phyloP scores from a whole-genome alignment of 129 eudicot genomes.

The Glebionis coronaria region DNA sequence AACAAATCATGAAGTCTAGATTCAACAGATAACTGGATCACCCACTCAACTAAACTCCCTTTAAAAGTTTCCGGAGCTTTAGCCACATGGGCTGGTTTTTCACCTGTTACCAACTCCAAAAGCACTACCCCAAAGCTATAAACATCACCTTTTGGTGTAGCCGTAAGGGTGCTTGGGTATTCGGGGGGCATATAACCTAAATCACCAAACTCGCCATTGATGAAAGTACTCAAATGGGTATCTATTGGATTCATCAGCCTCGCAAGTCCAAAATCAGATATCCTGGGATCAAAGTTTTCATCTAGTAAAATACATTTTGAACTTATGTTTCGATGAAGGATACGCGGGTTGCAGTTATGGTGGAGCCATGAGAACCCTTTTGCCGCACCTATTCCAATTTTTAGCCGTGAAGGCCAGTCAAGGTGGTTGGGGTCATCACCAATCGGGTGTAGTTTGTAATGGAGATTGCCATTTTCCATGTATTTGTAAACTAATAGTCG shows the following conservation, averaged over 20 bases:
- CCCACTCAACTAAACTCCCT: conserved; percentile 85
- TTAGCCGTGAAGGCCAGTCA: conserved; percentile 85
- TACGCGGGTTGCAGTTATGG: conserved; percentile 82
- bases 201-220: conserved; percentile 93
- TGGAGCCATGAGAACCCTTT: conserved; percentile 96
- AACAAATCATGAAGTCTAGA: conserved; percentile 61
- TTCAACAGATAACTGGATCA: conserved; percentile 41
- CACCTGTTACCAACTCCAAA: conserved; percentile 71
- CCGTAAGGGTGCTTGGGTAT: conserved; percentile 69
- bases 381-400: conserved; percentile 75
- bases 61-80: conserved; percentile 65
- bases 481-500: conserved; percentile 67
- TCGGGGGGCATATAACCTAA: conserved; percentile 91
- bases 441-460: conserved; percentile 46
- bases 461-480: conserved; percentile 76
- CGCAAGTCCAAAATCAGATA: conserved; percentile 90
- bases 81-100: conserved; percentile 52
- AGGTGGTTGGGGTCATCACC: conserved; percentile 31
- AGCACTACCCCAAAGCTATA: conserved; percentile 90
- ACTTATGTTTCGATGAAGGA: conserved; percentile 76
- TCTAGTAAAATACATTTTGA: conserved; percentile 83
- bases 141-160: conserved; percentile 92
- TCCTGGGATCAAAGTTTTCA: conserved; percentile 56
- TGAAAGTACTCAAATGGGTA: conserved; percentile 85
- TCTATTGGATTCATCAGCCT: conserved; percentile 87